Evolutionary conservation across 768 basidiomycete genomes (phyloP).

Genomic region (Naganishia friedmannii): DNA sequence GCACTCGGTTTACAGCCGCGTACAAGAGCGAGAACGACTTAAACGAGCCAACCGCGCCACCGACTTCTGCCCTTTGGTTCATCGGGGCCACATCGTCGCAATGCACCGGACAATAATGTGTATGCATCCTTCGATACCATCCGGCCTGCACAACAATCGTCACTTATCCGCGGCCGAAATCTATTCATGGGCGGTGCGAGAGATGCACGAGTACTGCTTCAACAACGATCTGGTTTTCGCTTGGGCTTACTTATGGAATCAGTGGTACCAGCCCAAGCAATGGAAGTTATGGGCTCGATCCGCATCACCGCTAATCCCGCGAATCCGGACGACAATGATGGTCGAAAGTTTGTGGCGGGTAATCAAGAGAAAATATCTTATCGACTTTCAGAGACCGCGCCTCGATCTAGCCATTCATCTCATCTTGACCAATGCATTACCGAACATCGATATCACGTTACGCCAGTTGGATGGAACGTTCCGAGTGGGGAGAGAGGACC

Average conservation of each 20-base stretch:
- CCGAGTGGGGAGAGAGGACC: background rate
- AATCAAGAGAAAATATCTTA: too few species aligned
- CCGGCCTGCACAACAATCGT: background rate
- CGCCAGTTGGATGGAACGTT: too few species aligned
- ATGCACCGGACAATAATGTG: background rate
- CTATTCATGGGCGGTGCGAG: background rate
- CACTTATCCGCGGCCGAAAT: background rate
- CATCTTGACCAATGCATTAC: too few species aligned
- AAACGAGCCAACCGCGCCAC: background rate
- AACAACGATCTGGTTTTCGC: background rate
- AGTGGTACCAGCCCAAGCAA: background rate
- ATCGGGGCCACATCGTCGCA: background rate
- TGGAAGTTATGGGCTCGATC: background rate
- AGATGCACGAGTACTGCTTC: background rate
- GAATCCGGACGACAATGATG: too few species aligned
- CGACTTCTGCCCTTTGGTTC: background rate
- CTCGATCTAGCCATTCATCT: too few species aligned
- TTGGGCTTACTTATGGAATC: slow-evolving; percentile 1
- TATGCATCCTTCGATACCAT: background rate
- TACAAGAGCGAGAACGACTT: too few species aligned
- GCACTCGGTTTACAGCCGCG: background rate
- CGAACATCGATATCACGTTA: too few species aligned
- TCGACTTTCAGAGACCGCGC: too few species aligned
- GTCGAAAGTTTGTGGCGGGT: too few species aligned
- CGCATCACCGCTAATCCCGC: background rate